phyloP scores from a whole-genome alignment of 106 monocot species.

The Dioscorea zingiberensis region DNA sequence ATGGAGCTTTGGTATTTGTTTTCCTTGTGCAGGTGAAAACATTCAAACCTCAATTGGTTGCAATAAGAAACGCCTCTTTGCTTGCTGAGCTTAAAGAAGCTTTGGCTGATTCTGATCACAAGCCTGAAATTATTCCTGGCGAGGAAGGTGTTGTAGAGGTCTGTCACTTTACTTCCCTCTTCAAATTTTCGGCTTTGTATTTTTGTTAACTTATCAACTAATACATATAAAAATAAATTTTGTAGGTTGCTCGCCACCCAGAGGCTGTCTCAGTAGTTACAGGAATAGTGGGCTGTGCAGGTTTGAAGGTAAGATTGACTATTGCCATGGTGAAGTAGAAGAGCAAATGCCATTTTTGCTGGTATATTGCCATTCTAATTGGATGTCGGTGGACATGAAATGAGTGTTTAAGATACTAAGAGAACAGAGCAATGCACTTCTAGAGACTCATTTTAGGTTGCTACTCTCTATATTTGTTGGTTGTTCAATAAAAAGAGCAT shows the following conservation, averaged over 20 bases:
- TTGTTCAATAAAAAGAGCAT: too few relatives aligned
- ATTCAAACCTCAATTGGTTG: constrained; percentile 89
- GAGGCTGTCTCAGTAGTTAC: constrained; percentile 93
- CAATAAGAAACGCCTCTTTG: constrained; percentile 76
- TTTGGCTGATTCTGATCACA: constrained; percentile 71
- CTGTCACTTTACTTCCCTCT: not conserved
- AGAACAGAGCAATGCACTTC: too few relatives aligned
- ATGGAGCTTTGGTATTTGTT: not conserved
- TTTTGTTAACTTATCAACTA: not conserved
- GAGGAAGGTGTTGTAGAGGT: constrained; percentile 92
- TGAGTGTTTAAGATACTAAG: too few relatives aligned
- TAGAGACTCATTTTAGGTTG: too few relatives aligned
- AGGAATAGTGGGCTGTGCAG: constrained; percentile 98
- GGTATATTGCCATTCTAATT: too few relatives aligned
- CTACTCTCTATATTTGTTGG: too few relatives aligned
- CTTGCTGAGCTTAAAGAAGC: constrained; percentile 83
- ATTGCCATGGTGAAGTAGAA: too few relatives aligned
- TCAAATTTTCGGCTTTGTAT: not conserved
- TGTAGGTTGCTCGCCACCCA: constrained; percentile 91
- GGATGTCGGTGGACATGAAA: too few relatives aligned
- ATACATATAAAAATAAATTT: constrained; percentile 7
- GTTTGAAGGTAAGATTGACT: constrained; percentile 63
- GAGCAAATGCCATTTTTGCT: too few relatives aligned
- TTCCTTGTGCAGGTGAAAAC: constrained; percentile 52
- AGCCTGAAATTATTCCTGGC: constrained; percentile 90